A percentile compares a stretch with the other conserved stretches of the same genome.
Conservation (phyloP, 2,329 filamentous ascomycete genomes). For the Trichoderma hamatum region DNA sequence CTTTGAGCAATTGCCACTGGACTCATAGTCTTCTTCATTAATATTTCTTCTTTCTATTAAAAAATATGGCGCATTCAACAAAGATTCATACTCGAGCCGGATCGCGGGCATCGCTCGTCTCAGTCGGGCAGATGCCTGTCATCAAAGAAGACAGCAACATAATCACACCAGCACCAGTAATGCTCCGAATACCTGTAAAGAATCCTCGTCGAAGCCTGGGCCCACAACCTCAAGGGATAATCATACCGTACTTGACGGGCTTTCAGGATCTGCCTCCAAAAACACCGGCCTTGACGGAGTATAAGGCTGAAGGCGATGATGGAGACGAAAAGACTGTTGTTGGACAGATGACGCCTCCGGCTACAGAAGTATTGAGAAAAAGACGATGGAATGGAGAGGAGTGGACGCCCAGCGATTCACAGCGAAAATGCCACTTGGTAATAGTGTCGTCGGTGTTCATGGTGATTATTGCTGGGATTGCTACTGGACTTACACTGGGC, state of each 20-base stretch:
- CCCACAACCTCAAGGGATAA: not conserved
- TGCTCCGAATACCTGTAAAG: constrained; percentile 39
- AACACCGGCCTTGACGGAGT: not conserved
- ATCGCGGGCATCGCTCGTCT: constrained; percentile 34
- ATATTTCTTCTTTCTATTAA: not conserved
- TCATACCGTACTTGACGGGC: constrained; percentile 25
- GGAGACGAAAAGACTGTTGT: constrained; percentile 19
- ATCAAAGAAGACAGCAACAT: constrained; percentile 42
- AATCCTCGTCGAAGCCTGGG: constrained; percentile 33
- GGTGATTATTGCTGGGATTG: constrained; percentile 42
- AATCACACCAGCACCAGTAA: constrained; percentile 30
- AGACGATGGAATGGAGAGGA: constrained; percentile 26
- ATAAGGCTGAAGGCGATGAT: constrained; percentile 25
- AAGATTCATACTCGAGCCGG: constrained; percentile 20
- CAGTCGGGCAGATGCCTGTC: constrained; percentile 42
- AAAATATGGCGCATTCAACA: constrained; percentile 9
- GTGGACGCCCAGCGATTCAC: constrained; percentile 25
- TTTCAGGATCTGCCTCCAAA: constrained; percentile 13
- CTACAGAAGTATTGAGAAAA: constrained; percentile 14
- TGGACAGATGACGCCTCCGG: constrained; percentile 24
- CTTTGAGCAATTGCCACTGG: not conserved
- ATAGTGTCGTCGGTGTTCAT: constrained; percentile 39
- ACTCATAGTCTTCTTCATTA: not conserved
- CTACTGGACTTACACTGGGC: constrained; percentile 47
- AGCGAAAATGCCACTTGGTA: constrained; percentile 41